Base-by-base conservation (phyloP, 345 rosid genomes). In the Iberis pinnata region DNA sequence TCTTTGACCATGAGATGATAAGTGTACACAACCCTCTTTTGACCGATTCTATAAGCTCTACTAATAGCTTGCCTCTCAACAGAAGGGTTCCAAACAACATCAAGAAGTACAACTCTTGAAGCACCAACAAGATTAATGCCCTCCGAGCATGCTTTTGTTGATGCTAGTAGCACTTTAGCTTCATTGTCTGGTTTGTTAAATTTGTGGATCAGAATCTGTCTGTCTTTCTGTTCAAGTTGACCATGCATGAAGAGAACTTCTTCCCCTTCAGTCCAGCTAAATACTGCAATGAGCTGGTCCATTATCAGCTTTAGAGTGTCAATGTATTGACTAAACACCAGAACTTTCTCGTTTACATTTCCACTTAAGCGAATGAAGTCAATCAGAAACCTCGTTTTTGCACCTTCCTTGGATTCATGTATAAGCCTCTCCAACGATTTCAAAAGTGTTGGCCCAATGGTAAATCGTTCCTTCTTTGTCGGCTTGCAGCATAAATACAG, bases 1-100 rank as follows among this genome's bases (percentile, higher is more conserved):
- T 68, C 85, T 2, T 67, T 71, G 4, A 65, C 66, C 37, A 90
- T 65, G 18, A 90, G 81, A 64, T 80, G 92, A 61, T 87, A 90
- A 5, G 73, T 52, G 58, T 79, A 60, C 3, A 90, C 98, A 22
- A 78, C 58, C 9, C 65, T 73, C 56, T 71, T 67, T 69, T 90
- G 95, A 0, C 98, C 96, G 12, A 79, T 72, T 53, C 96, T 73
- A 60, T 72, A 82, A 8, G 88, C 95, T 0, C 89, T 77, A 31
- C 89, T 70, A 49, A 87, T 80, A n/a, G 96, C 96, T 74, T 90
- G 96, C 37, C 77, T 78, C 57, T 76, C 95, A 3, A 87, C 89
- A 1, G 90, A 68, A 2, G 96, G 98, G 61, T 90, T 90, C 96
- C 95, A 87, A 13, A 76, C 78, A 5, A 84, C 88, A 41, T 87